phyloP scores from a whole-genome alignment of 2,329 filamentous ascomycete species.

The Aspergillus unguis region DNA sequence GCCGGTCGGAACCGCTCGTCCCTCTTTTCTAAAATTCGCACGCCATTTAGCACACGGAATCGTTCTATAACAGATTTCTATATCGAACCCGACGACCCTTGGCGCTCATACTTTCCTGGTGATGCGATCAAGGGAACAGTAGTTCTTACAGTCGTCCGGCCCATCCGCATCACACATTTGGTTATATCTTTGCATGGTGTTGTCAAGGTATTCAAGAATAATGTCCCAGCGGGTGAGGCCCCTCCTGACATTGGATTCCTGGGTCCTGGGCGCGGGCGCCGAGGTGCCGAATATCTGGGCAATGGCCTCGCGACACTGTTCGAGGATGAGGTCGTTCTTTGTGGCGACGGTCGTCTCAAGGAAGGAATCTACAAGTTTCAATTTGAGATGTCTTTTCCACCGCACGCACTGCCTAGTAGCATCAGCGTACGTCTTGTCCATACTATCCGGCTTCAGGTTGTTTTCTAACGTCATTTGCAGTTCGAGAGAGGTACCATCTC shows the following conservation, averaged over 20 bases:
- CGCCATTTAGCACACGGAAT: slow-evolving; percentile 51
- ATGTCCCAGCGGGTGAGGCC: slow-evolving; percentile 54
- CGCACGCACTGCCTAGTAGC: slow-evolving; percentile 68
- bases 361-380: slow-evolving; percentile 65
- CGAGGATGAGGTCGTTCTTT: slow-evolving; percentile 62
- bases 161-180: slow-evolving; percentile 61
- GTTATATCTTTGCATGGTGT: slow-evolving; percentile 62
- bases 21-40: slow-evolving; percentile 54
- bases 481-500: slow-evolving; percentile 93
- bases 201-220: slow-evolving; percentile 63
- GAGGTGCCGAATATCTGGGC: slow-evolving; percentile 55
- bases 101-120: slow-evolving; percentile 60
- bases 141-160: slow-evolving; percentile 57
- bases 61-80: slow-evolving; percentile 60
- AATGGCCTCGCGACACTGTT: slow-evolving; percentile 64
- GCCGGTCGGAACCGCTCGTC: slow-evolving; percentile 42
- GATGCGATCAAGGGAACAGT: slow-evolving; percentile 61
- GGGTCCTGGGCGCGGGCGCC: slow-evolving; percentile 53
- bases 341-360: slow-evolving; percentile 61
- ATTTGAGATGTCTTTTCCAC: slow-evolving; percentile 61
- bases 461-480: slow-evolving; percentile 45
- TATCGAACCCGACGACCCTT: slow-evolving; percentile 61
- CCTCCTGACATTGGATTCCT: slow-evolving; percentile 50
- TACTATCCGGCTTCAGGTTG: slow-evolving; percentile 1
- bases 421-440: slow-evolving; percentile 69